Base-by-base conservation (phyloP, 768 basidiomycete species). In the Tricholoma flavovirens region DNA sequence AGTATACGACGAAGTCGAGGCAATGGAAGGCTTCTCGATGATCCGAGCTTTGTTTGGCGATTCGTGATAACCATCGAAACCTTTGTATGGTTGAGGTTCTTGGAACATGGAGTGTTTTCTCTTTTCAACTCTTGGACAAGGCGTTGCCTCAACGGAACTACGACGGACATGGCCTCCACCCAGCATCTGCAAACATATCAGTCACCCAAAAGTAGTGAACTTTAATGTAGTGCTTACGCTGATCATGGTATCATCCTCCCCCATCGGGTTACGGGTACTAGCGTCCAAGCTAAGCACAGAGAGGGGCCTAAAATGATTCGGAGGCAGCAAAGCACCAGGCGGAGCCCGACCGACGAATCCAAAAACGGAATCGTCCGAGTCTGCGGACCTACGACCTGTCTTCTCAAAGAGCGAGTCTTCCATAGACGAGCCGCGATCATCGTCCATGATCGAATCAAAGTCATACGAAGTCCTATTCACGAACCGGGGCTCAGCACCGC, bases 221-320 rank as follows among this genome's bases (percentile, higher is more conserved):
- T 38, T 26, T 46, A 19, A 21, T 46, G 26, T 30, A 9, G 2
- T 32, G 71, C 84, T 64, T 67, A 89, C 87, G 36, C 80, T 82
- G 48, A 91, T 86, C 88, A 90, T 89, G 0, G 90, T 91, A 60
- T 91, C 89, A 56, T 90, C 87, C 24, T 90, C 88, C 59, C 76
- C 77, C 43, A 70, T 68, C 0, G 83, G 78, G 56, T 80, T 82
- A 40, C 82, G 78, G 3, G 69, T 66, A 26, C 72, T 30, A 19
- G 15, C 74, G 56, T 71, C 56, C 33, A 80, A 70, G 62, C 87
- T 90, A 52, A 83, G 62, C 33, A 84, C 73, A 0, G 89, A 90
- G 26, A 88, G 61, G 0, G 87, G 87, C 14, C 87, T 75, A 71
- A 83, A 86, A 29, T 80, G 81, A 40, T 70, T 63, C 21, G 76